These are phyloP conservation scores for Starmerella etchellsii DNA, from an alignment of 805 yeast species.

Conservation along the genomic window DNA sequence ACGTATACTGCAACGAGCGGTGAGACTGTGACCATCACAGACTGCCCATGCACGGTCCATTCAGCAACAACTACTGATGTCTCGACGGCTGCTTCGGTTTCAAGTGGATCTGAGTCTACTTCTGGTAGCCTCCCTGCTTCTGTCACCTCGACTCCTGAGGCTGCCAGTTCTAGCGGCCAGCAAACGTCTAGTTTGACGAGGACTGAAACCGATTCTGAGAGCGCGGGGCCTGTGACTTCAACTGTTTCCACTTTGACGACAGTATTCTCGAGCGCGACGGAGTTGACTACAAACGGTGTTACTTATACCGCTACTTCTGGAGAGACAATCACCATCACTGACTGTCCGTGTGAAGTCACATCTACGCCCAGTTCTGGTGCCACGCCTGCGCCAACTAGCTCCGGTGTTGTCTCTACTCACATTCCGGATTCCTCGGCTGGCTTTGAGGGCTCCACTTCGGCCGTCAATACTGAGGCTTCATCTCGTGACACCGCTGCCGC, in stretches of 20 bases:
- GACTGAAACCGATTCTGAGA: no score
- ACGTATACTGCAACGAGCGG: slow-evolving; percentile 6
- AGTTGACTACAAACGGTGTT: slow-evolving; percentile 42
- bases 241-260: slow-evolving; percentile 4
- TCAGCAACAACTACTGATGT: slow-evolving; percentile 4
- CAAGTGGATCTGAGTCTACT: neutral
- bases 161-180: neutral
- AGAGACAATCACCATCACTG: slow-evolving; percentile 61
- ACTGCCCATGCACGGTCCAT: slow-evolving; percentile 11
- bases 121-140: no score
- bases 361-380: neutral
- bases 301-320: slow-evolving; percentile 60
- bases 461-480: no score
- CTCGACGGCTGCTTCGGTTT: neutral
- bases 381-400: no score
- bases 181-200: no score
- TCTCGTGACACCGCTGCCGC: no score
- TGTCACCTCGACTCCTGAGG: neutral
- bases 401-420: no score
- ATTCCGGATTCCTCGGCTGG: no score
- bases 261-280: slow-evolving; percentile 54
- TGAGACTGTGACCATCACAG: slow-evolving; percentile 8
- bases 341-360: slow-evolving; percentile 16
- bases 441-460: no score
- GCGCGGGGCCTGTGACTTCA: neutral